A percentile compares a stretch with the other conserved stretches of the same genome.
These are phyloP conservation scores for Phylloporus arenicola DNA, from an alignment of 768 basidiomycete genomes.

Conservation along the genomic window DNA sequence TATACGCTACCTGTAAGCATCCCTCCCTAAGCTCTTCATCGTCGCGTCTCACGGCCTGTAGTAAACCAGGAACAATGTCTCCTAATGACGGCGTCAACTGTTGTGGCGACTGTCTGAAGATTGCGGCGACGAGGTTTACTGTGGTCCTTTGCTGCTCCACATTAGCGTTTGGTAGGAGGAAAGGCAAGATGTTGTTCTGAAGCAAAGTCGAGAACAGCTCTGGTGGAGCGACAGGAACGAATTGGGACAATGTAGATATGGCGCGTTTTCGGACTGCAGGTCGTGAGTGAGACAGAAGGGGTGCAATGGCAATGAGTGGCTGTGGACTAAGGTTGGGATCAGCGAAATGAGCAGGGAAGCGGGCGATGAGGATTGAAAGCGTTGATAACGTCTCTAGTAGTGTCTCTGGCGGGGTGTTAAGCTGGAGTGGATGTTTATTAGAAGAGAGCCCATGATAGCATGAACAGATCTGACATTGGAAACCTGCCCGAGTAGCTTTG, in stretches of 20 bases:
- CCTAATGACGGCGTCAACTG: conserved; percentile 57
- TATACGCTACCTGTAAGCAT: conserved; percentile 56
- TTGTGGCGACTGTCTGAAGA: conserved; percentile 68
- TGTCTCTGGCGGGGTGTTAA: conserved; percentile 70
- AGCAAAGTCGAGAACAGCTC: conserved; percentile 60
- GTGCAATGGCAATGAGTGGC: conserved; percentile 64
- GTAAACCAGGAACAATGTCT: conserved; percentile 63
- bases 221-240: conserved; percentile 67
- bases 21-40: conserved; percentile 84
- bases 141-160: conserved; percentile 73
- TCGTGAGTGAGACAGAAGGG: conserved; percentile 66
- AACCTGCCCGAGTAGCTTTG: conserved; percentile 76
- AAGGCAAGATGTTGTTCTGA: conserved; percentile 53
- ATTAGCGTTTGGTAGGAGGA: conserved; percentile 45
- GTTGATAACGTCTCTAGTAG: conserved; percentile 80
- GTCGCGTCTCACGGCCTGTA: conserved; percentile 63
- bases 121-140: conserved; percentile 72
- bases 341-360: conserved; percentile 69
- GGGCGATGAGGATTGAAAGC: conserved; percentile 80
- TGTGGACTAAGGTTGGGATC: conserved; percentile 47
- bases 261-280: conserved; percentile 91
- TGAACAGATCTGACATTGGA: conserved; percentile 49
- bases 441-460: not conserved
- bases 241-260: conserved; percentile 79
- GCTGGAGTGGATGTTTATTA: conserved; percentile 32